A percentile compares a stretch with the other conserved stretches of the same genome.
Conservation (phyloP, 2,329 filamentous ascomycete species). For the Aspergillus sp. region DNA sequence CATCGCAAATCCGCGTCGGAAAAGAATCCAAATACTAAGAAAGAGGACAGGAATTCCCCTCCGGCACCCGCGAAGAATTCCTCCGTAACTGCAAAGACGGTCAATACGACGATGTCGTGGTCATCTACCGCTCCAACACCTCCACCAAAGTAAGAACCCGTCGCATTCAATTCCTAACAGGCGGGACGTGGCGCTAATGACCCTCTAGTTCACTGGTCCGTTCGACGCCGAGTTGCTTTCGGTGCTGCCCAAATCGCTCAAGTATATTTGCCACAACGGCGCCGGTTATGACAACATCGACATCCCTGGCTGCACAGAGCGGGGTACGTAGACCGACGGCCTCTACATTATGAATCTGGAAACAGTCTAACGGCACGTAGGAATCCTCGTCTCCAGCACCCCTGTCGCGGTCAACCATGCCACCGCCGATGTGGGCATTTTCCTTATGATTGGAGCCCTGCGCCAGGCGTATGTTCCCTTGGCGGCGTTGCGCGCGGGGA, state of each 20-base stretch:
- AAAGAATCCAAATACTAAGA: not conserved
- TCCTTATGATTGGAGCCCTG: conserved; percentile 47
- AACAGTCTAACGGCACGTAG: conserved; percentile 12
- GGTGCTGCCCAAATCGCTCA: conserved; percentile 44
- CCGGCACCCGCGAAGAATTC: conserved; percentile 55
- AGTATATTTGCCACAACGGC: conserved; percentile 54
- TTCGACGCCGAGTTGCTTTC: conserved; percentile 50
- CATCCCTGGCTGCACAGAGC: conserved; percentile 50
- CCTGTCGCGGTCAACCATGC: conserved; percentile 47
- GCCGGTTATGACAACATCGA: conserved; percentile 63
- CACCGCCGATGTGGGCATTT: conserved; percentile 47
- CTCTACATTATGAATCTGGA: not conserved
- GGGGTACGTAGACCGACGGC: conserved; percentile 22
- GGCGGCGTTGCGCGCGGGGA: conserved; percentile 39
- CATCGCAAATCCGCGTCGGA: not conserved
- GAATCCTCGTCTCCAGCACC: conserved; percentile 44
- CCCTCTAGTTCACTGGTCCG: conserved; percentile 40
- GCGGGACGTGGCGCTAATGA: not conserved
- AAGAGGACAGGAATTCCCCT: conserved; percentile 49
- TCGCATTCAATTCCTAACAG: not conserved
- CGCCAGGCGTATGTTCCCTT: conserved; percentile 43
- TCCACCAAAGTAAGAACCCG: conserved; percentile 44
- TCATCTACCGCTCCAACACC: conserved; percentile 58
- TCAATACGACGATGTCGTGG: conserved; percentile 54
- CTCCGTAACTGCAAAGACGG: conserved; percentile 54